Percentiles rank a stretch among this genome's conserved stretches.
These are phyloP conservation scores for Akanthomyces lecanii DNA, from an alignment of 2,329 filamentous ascomycete species.

Conservation along the genomic window DNA sequence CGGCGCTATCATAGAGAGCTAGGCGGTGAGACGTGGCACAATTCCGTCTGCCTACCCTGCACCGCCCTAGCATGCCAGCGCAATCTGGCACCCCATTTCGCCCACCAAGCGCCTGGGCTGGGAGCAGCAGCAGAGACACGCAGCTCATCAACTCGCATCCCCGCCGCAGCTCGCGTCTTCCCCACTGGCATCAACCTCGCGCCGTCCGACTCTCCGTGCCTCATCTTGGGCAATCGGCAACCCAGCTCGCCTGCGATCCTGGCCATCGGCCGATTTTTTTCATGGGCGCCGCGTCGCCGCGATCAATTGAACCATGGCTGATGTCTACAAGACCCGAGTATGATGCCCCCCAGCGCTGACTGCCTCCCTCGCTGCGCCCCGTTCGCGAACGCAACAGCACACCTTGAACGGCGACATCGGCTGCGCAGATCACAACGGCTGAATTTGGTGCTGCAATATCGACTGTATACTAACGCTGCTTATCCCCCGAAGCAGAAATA, in stretches of 20 bases:
- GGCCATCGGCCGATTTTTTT: slow-evolving; percentile 23
- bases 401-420: neutral
- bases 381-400: neutral
- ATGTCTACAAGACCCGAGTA: slow-evolving; percentile 42
- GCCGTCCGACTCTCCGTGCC: slow-evolving; percentile 4
- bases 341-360: slow-evolving; percentile 27
- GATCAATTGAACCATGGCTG: slow-evolving; percentile 46
- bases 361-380: slow-evolving; percentile 6
- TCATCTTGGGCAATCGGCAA: slow-evolving; percentile 30
- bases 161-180: slow-evolving; percentile 17
- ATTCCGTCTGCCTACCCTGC: neutral
- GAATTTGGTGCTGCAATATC: neutral
- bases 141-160: slow-evolving; percentile 10
- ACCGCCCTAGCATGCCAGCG: neutral
- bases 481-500: neutral
- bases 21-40: neutral
- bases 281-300: slow-evolving; percentile 42
- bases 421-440: neutral
- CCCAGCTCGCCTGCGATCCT: slow-evolving; percentile 51
- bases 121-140: neutral
- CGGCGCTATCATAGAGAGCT: no score
- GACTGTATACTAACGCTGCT: neutral
- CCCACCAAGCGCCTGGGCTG: neutral
- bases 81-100: neutral
- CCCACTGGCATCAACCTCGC: slow-evolving; percentile 17